Base-by-base conservation (phyloP, 495 filamentous ascomycete genomes). In the Letharia lupina region DNA sequence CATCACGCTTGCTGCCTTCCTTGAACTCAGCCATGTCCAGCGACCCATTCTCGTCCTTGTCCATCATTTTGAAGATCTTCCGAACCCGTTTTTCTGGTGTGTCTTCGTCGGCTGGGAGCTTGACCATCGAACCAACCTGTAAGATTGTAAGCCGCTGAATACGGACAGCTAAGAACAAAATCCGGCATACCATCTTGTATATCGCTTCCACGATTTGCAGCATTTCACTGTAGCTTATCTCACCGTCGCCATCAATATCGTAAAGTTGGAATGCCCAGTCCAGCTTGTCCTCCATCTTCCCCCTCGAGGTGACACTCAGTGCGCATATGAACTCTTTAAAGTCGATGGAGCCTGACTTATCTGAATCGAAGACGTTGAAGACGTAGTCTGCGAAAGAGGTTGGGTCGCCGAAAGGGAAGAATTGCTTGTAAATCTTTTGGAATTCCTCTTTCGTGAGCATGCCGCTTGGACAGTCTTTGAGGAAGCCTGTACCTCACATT, bases 51-150 rank as follows among this genome's bases (percentile, higher is more conserved):
- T 98, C 93, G 74, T 98, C 94, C 81, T 98, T 98, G 80, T 98
- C 94, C 94, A 98, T 98, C 94, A 98, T 97, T 71, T 89, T 86
- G 80, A 98, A 98, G 76, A 98, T 98, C 81, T 98, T 98, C 73
- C 82, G 86, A 39, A 98, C 94, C 59, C 95, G 90, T 82, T 98
- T 98, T 80, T 98, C 92, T 31, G 94, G 94, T 63, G 94, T 98
- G 78, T 98, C 93, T 79, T 98, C 94, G 77, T 98, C 94, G 75
- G 96, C 91, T 48, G 95, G 95, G 39, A 98, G 83, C 77, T 98
- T 98, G 73, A 98, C 94, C 94, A 98, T 98, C 15, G 92, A 96
- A 66, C 94, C 94, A 69, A 98, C 93, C 93, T 97, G 67, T 31
- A 71, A 39, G 40, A 39, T 16, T 11, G 28, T 47, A 31, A 63